phyloP scores from a whole-genome alignment of 2,329 filamentous ascomycete species.

The Dissoconium aciculare region DNA sequence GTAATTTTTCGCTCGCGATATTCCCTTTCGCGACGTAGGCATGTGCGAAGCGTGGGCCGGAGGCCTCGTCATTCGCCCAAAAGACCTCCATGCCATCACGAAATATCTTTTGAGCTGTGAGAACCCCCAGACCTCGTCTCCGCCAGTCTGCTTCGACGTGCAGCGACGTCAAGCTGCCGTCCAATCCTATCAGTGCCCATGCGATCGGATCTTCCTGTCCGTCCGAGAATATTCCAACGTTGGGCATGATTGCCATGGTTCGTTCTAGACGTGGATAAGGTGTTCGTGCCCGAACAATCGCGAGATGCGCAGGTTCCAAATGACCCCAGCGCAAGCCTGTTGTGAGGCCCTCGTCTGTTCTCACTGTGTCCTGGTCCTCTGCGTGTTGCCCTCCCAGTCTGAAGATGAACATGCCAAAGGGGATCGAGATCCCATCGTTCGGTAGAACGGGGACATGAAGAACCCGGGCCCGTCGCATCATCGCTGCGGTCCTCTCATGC shows the following conservation, averaged over 20 bases:
- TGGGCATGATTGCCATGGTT: conserved; percentile 28
- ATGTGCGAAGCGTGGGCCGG: conserved; percentile 38
- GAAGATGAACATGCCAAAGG: conserved; percentile 19
- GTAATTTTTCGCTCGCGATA: conserved; percentile 45
- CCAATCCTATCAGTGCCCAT: conserved; percentile 50
- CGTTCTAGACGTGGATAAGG: conserved; percentile 41
- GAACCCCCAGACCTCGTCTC: conserved; percentile 48
- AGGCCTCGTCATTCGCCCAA: conserved; percentile 13
- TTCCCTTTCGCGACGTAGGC: conserved; percentile 53
- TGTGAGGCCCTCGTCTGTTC: conserved; percentile 25
- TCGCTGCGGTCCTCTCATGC: conserved; percentile 14
- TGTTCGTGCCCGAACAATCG: conserved; percentile 40
- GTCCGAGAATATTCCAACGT: conserved; percentile 22
- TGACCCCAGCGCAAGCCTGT: conserved; percentile 42
- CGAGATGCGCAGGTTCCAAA: conserved; percentile 39
- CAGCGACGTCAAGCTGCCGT: conserved; percentile 46
- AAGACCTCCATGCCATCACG: conserved; percentile 32
- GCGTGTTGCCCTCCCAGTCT: conserved; percentile 6
- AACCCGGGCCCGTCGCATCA: conserved; percentile 13
- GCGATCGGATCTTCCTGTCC: conserved; percentile 39
- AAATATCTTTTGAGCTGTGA: conserved; percentile 44
- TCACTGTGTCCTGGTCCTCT: neutral
- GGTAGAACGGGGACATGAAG: too few species aligned
- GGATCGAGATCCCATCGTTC: too few species aligned
- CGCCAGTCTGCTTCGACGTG: conserved; percentile 47